Conservation (phyloP, 1,139 yeast species). For the Candida sp. region DNA sequence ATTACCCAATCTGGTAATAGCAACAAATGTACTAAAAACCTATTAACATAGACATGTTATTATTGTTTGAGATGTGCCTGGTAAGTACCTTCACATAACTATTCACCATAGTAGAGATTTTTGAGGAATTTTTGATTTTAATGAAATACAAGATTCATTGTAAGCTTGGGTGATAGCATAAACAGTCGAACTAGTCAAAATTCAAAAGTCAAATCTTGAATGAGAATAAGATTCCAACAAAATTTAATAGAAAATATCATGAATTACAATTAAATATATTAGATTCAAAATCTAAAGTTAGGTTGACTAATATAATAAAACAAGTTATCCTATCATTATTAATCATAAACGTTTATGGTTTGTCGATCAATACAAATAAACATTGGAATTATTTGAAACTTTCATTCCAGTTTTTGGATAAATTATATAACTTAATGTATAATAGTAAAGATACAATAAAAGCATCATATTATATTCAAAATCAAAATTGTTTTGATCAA, state of each 20-base stretch:
- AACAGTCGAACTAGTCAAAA: too few species aligned
- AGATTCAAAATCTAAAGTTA: constrained; percentile 22
- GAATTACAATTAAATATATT: constrained; percentile 24
- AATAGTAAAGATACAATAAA: constrained; percentile 9
- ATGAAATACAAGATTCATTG: too few species aligned
- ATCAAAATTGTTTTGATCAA: constrained; percentile 10
- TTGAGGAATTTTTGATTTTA: too few species aligned
- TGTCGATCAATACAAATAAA: constrained; percentile 21
- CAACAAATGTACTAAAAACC: too few species aligned
- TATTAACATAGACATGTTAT: too few species aligned
- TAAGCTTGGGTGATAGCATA: too few species aligned
- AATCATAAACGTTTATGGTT: constrained; percentile 13
- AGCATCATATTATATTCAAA: constrained; percentile 14
- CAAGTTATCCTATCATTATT: constrained; percentile 32
- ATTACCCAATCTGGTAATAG: not conserved
- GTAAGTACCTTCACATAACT: too few species aligned
- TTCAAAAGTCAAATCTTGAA: constrained; percentile 9
- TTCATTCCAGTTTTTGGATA: constrained; percentile 23
- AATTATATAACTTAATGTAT: constrained; percentile 20
- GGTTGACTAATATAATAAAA: constrained; percentile 27
- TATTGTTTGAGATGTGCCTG: too few species aligned
- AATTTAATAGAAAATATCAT: constrained; percentile 19
- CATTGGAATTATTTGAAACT: constrained; percentile 23
- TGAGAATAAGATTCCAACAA: constrained; percentile 9
- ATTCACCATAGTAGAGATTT: too few species aligned